Evolutionary conservation across 2,329 filamentous ascomycete genomes (phyloP).

Genomic region (Botrytis cinerea): DNA sequence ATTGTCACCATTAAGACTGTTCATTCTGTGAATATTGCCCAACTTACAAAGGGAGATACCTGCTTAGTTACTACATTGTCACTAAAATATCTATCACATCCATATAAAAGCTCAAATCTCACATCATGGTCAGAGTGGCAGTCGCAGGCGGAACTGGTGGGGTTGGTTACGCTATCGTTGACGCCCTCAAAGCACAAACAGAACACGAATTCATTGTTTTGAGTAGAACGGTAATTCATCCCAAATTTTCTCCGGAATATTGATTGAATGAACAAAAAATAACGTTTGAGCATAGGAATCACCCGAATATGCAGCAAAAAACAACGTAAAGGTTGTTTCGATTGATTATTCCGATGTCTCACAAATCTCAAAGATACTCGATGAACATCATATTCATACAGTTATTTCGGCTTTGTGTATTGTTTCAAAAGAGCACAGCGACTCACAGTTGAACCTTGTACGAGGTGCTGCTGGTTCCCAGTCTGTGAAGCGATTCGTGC

Average conservation of each 20-base stretch:
- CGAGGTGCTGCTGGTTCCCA: constrained; percentile 40
- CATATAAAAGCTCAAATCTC: neutral
- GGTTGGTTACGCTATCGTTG: constrained; percentile 37
- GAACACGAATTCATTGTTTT: constrained; percentile 39
- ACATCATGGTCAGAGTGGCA: constrained; percentile 20
- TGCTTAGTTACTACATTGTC: neutral
- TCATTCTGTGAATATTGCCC: neutral
- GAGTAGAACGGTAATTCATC: constrained; percentile 37
- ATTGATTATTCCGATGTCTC: constrained; percentile 6
- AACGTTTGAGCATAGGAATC: neutral
- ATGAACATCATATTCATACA: constrained; percentile 34
- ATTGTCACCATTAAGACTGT: neutral
- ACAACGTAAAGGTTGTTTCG: neutral
- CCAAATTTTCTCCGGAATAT: neutral
- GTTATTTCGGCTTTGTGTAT: constrained; percentile 44
- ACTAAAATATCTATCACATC: neutral
- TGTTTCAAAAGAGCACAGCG: constrained; percentile 40
- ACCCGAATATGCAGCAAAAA: neutral
- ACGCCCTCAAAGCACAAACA: constrained; percentile 36
- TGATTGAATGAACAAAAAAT: neutral
- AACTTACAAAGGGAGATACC: neutral
- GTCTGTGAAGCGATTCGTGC: constrained; percentile 43
- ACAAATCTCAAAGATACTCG: constrained; percentile 19
- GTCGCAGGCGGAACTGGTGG: constrained; percentile 38
- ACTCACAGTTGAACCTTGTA: constrained; percentile 43